Evolutionary conservation across 2,329 filamentous ascomycete species (phyloP).

Genomic region (Calonectria pseudoturangicola): DNA sequence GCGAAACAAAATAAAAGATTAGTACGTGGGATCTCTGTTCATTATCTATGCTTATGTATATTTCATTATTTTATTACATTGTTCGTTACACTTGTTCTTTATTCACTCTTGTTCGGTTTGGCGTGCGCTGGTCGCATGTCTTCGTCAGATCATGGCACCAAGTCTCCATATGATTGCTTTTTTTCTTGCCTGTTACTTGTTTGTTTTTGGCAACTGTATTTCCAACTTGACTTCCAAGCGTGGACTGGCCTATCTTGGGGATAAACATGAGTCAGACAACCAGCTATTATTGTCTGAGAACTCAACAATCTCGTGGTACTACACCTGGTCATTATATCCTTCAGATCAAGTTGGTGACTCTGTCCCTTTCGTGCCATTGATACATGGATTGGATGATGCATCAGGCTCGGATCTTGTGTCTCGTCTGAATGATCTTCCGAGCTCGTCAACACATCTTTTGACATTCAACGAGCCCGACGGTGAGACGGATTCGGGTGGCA

Average conservation of each 20-base stretch:
- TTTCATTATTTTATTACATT: background rate
- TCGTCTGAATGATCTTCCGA: constrained; percentile 55
- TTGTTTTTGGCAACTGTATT: background rate
- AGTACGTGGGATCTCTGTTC: background rate
- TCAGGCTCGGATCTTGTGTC: constrained; percentile 51
- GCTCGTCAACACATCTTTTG: constrained; percentile 62
- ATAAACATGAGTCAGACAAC: constrained; percentile 57
- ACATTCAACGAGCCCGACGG: constrained; percentile 66
- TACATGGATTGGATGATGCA: constrained; percentile 61
- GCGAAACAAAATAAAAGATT: background rate
- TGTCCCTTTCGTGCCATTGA: constrained; percentile 61
- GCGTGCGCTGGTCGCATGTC: constrained; percentile 14
- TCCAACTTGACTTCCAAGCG: constrained; percentile 48
- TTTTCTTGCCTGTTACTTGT: background rate
- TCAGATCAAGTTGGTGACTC: constrained; percentile 48
- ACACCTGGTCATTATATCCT: constrained; percentile 63
- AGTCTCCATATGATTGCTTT: background rate
- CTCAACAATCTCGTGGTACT: constrained; percentile 65
- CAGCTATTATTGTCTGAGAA: constrained; percentile 60
- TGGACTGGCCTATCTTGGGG: constrained; percentile 51
- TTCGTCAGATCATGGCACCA: constrained; percentile 3
- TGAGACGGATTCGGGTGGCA: constrained; percentile 62
- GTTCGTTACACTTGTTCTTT: background rate
- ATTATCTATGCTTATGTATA: background rate
- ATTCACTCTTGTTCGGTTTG: background rate